Base-by-base conservation (phyloP, 129 eudicot species). In the Erigeron canadensis region DNA sequence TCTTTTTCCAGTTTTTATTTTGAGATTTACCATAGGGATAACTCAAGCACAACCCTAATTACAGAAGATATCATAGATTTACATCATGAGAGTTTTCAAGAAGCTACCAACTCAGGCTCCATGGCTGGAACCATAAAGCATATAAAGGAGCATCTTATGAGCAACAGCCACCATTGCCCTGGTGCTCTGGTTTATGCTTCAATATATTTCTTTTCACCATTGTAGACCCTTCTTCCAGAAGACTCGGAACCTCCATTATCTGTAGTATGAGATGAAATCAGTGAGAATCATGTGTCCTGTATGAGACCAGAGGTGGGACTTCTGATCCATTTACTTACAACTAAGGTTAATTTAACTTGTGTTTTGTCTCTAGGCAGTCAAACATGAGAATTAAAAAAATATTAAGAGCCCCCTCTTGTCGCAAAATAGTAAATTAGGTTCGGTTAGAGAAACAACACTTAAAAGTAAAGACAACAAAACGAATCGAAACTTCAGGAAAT, bases 181-280 rank as follows among this genome's bases (percentile, higher is more conserved):
- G 89, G 38, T 81, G 69, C 50, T 89, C 96, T 62, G 85, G 92
- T 76, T 93, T 87, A 77, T 87, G 92, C 67, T 89, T 87, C 68
- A 82, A 63, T 73, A 89, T 86, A 75, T 84, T 93, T 73, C 96
- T 80, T 81, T 89, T 93, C 69, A 68, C 89, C 10, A 76, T 80
- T 6, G 78, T 86, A 19, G 96, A 93, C 62, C 98, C 98, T 89
- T 92, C 95, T 85, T 91, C 98, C 50, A 87, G 53, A 39, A 92
- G 91, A 65, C 96, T 83, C 9, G 98, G 98, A 71, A 89, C 88
- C 75, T 92, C 96, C 98, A 92, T 92, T 71, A 92, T 92, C 98
- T 92, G 88, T 51, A 11, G 17, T 10, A 70, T 23, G 6, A 19
- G 21, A 61, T 5, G n/a, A 10, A 23, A 60, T 13, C n/a, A 16